Conservation (phyloP, 257 asterid genomes). For the Solanum stenotomum region DNA sequence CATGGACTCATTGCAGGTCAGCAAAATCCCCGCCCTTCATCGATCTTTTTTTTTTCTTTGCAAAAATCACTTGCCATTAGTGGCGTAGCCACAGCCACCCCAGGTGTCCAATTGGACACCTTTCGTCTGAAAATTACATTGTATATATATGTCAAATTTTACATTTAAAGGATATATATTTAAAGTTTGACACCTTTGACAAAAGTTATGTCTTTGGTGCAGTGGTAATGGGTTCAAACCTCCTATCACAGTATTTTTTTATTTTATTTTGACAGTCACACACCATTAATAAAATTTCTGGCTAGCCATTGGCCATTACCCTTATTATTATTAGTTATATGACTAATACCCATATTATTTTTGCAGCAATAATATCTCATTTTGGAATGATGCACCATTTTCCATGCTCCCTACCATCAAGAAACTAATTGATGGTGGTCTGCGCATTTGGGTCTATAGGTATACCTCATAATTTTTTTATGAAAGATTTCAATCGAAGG, state of each 20-base stretch:
- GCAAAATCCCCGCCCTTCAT: background rate
- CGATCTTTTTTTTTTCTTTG: too few species aligned
- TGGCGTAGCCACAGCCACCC: too few species aligned
- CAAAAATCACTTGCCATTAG: background rate
- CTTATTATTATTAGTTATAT: background rate
- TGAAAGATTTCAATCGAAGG: background rate
- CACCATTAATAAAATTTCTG: too few species aligned
- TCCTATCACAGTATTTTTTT: too few species aligned
- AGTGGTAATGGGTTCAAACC: background rate
- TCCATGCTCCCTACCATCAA: slow-evolving; percentile 51
- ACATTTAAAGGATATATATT: too few species aligned
- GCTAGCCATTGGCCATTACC: background rate
- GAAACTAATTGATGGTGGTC: slow-evolving; percentile 40
- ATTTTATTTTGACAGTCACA: too few species aligned
- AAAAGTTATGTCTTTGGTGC: background rate
- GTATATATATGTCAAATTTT: too few species aligned
- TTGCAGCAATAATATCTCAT: slow-evolving; percentile 41
- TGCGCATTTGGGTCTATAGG: slow-evolving; percentile 78
- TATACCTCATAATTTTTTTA: background rate
- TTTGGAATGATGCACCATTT: slow-evolving; percentile 40
- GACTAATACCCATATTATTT: background rate
- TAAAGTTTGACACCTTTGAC: background rate
- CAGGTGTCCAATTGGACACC: too few species aligned
- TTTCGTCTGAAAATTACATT: too few species aligned
- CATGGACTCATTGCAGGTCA: slow-evolving; percentile 86